Percentiles rank a stretch among this genome's conserved stretches.
These are phyloP conservation scores for Tulasnella sp. DNA, from an alignment of 768 basidiomycete genomes.

Conservation along the genomic window DNA sequence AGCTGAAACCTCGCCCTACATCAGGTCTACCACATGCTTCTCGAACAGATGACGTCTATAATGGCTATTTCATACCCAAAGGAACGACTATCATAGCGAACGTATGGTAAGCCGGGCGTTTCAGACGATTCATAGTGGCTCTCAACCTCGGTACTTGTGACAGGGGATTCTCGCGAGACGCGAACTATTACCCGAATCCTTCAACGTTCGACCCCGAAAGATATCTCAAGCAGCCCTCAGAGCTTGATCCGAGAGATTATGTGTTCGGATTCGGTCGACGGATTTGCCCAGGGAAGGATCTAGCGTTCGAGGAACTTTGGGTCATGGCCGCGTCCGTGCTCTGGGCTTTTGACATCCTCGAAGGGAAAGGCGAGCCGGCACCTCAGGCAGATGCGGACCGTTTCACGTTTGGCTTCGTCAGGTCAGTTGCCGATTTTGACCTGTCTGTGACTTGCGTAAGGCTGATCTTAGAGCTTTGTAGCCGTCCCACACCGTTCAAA, in stretches of 20 bases:
- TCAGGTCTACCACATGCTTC: not conserved
- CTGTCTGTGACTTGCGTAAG: not conserved
- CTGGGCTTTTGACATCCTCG: not conserved
- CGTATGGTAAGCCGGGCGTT: not conserved
- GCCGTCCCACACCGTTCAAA: not conserved
- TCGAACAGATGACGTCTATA: not conserved
- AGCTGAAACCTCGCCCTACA: not conserved
- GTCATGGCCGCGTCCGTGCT: not conserved
- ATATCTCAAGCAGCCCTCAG: constrained; percentile 3
- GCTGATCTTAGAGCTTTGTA: not conserved
- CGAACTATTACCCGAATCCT: constrained; percentile 21
- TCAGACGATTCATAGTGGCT: not conserved
- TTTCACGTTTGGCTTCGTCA: not conserved
- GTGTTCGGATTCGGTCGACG: constrained; percentile 24
- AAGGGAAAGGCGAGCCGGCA: not conserved
- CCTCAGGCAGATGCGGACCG: not conserved
- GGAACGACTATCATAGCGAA: constrained; percentile 6
- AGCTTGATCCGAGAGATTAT: constrained; percentile 6
- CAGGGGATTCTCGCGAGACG: constrained; percentile 22
- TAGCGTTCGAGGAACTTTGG: not conserved
- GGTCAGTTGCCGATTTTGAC: not conserved
- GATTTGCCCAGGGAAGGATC: constrained; percentile 9
- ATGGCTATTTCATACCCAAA: constrained; percentile 12
- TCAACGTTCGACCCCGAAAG: constrained; percentile 28
- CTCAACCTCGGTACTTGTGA: too few species aligned